These are phyloP conservation scores for Calonectria pseudoturangicola DNA, from an alignment of 2,329 filamentous ascomycete species.

Conservation along the genomic window DNA sequence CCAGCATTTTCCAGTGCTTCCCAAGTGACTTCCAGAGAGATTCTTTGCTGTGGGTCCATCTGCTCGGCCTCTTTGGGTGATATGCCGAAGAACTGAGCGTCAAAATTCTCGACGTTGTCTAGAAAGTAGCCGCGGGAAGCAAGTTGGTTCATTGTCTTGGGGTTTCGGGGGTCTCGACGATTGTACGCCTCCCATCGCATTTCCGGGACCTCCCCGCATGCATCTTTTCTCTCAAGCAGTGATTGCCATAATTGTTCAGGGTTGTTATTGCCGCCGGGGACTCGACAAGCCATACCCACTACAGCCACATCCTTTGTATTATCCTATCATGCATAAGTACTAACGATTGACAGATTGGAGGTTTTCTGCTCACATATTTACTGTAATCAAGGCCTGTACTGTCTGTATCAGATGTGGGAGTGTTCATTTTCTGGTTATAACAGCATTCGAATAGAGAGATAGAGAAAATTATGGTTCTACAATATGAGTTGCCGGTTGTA, in stretches of 20 bases:
- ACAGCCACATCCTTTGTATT: constrained; percentile 4
- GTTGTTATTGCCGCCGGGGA: constrained; percentile 11
- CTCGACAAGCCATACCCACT: constrained; percentile 19
- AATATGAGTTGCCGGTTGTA: no score
- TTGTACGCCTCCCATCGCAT: constrained; percentile 14
- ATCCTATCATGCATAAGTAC: not conserved
- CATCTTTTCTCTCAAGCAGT: constrained; percentile 1
- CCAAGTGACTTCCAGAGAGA: constrained; percentile 13
- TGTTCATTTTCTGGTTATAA: not conserved
- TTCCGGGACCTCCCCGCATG: not conserved
- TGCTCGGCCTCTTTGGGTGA: constrained; percentile 19
- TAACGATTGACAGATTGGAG: no score
- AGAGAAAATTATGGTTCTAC: not conserved
- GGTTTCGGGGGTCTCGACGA: constrained; percentile 4
- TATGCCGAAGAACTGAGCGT: constrained; percentile 9
- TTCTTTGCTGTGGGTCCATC: constrained; percentile 22
- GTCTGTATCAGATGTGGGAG: not conserved
- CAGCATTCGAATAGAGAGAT: not conserved
- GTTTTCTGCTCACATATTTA: not conserved
- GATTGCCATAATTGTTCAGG: constrained; percentile 15
- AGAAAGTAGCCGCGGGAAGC: constrained; percentile 18
- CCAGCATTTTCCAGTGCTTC: constrained; percentile 11
- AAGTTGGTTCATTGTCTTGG: not conserved
- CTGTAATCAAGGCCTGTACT: not conserved
- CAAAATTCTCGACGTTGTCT: constrained; percentile 3